A percentile compares a stretch with the other conserved stretches of the same genome.
phyloP scores from a whole-genome alignment of 2,329 filamentous ascomycete genomes.

The Fragosphaeria purpurea region DNA sequence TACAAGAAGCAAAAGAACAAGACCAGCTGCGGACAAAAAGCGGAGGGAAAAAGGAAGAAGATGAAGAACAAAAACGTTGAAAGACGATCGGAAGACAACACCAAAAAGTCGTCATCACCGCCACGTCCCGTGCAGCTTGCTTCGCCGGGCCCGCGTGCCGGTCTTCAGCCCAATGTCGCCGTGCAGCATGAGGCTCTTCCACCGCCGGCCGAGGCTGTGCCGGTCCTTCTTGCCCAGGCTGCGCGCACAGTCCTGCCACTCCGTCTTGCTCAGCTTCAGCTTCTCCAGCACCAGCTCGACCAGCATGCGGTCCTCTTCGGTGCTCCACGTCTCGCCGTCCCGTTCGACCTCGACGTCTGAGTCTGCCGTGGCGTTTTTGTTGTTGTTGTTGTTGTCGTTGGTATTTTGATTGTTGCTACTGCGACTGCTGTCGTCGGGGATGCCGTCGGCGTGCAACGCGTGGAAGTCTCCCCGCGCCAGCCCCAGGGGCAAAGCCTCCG shows the following conservation, averaged over 20 bases:
- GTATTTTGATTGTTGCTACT: background rate
- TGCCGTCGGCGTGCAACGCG: constrained; percentile 28
- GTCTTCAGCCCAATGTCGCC: constrained; percentile 51
- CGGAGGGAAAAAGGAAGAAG: background rate
- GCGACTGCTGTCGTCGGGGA: constrained; percentile 16
- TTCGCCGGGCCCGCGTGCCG: constrained; percentile 30
- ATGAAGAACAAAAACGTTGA: constrained; percentile 1
- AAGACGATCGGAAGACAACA: constrained; percentile 1
- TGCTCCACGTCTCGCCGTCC: constrained; percentile 45
- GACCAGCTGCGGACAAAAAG: too few species aligned
- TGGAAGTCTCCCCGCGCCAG: constrained; percentile 51
- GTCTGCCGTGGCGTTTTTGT: constrained; percentile 11
- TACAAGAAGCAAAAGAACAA: background rate
- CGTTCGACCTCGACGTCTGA: constrained; percentile 33
- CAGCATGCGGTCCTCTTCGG: constrained; percentile 53
- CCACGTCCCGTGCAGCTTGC: constrained; percentile 46
- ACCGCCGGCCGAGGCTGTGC: constrained; percentile 45
- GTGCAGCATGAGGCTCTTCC: constrained; percentile 51
- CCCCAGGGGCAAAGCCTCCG: constrained; percentile 49
- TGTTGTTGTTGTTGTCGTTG: too few species aligned
- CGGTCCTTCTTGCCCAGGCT: constrained; percentile 52
- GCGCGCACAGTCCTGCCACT: constrained; percentile 59
- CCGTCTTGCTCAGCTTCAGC: constrained; percentile 51
- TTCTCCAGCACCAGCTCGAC: constrained; percentile 61
- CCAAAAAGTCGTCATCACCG: constrained; percentile 23